Base-by-base conservation (phyloP, 2,329 filamentous ascomycete species). In the Arthrinium phaeospermum region DNA sequence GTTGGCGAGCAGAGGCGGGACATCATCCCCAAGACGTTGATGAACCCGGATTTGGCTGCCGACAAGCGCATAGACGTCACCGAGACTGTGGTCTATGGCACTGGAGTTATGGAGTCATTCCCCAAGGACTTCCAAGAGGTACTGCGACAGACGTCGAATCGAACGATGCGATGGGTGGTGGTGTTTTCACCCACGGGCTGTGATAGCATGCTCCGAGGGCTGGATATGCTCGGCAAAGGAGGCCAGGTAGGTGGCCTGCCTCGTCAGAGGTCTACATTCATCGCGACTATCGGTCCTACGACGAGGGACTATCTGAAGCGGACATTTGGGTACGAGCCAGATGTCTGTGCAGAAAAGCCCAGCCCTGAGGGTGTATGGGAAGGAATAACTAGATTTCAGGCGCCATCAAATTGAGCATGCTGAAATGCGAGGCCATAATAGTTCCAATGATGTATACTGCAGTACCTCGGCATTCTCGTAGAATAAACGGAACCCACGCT, bases 241-340 rank as follows among this genome's bases (percentile, higher is more conserved):
- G 78, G 78, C 24, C 70, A 70, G 34, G 16, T 69, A 27, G 45
- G 49, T 24, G 76, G 75, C 44, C 78, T 71, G 14, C 71, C 75
- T 6, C 77, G 70, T 16, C 79, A 80, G 41, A 83, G 83, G 13
- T 86, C 81, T 69, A 92, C 91, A 0, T 91, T 89, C 74, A 86
- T 98, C 73, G 94, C 92, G 19, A 97, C 95, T 0, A 99, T 99
- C 81, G 96, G 96, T 0, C 96, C 96, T 16, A 99, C 96, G 24
- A 99, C 96, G 14, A 88, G 92, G 74, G 91, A 95, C 76, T 91
- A 94, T 82, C 83, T 99, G 64, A 80, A 85, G 22, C 84, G 86
- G 27, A 87, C 86, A 1, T 94, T 94, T 80, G 89, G 84, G 0
- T 92, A 91, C 75, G 87, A 91, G 76, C 91, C 94, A 0, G 91